These are phyloP conservation scores for Fusarium sarcochroum DNA, from an alignment of 2,329 filamentous ascomycete species.

Conservation along the genomic window DNA sequence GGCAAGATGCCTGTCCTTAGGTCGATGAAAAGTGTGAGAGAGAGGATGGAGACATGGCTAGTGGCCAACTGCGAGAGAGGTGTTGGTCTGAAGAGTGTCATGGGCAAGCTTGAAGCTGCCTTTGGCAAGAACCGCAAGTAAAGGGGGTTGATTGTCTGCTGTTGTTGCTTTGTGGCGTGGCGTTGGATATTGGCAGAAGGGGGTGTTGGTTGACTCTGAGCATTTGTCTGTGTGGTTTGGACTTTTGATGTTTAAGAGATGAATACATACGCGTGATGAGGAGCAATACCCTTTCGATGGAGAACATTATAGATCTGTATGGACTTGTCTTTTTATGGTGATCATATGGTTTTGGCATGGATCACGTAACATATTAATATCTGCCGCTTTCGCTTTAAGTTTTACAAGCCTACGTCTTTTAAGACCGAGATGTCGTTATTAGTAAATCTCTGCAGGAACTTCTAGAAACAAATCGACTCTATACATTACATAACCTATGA, in stretches of 20 bases:
- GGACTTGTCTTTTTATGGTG: background rate
- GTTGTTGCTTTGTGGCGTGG: slow-evolving; percentile 21
- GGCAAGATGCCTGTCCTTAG: slow-evolving; percentile 79
- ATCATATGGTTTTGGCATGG: background rate
- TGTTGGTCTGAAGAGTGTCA: slow-evolving; percentile 76
- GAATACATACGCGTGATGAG: slow-evolving; percentile 21
- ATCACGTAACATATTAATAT: background rate
- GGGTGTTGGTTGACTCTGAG: slow-evolving; percentile 14
- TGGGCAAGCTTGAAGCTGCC: slow-evolving; percentile 73
- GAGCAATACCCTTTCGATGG: slow-evolving; percentile 33
- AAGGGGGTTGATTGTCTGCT: slow-evolving; percentile 2
- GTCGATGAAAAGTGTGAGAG: slow-evolving; percentile 77
- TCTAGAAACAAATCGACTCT: no score
- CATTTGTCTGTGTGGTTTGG: slow-evolving; percentile 12
- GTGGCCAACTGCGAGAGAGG: slow-evolving; percentile 87
- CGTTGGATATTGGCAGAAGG: slow-evolving; percentile 32
- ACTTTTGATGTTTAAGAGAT: slow-evolving; percentile 15
- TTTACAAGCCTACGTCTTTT: no score
- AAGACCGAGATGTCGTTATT: no score
- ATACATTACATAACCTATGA: background rate
- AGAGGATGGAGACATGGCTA: slow-evolving; percentile 88
- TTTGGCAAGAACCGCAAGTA: slow-evolving; percentile 57
- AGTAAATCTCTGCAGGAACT: no score
- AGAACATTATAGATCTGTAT: slow-evolving; percentile 17
- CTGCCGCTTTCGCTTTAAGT: no score